These are phyloP conservation scores for Kazachstania africana DNA, from an alignment of 805 yeast genomes.

Conservation along the genomic window DNA sequence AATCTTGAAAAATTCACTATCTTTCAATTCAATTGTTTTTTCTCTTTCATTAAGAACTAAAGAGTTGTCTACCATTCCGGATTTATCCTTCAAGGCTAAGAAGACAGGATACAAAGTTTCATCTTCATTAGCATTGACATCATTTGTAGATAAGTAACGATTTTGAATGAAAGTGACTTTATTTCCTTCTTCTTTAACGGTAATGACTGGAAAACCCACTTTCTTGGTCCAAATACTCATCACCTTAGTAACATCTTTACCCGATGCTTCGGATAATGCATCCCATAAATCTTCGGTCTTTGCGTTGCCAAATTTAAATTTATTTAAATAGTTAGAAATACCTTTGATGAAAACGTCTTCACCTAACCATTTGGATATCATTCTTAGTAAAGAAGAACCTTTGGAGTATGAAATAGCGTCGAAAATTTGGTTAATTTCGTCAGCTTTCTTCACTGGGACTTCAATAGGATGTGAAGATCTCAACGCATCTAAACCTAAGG, in stretches of 20 bases:
- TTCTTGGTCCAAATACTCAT: slow-evolving; percentile 77
- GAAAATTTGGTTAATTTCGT: slow-evolving; percentile 73
- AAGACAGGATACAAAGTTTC: slow-evolving; percentile 58
- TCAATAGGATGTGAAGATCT: slow-evolving; percentile 81
- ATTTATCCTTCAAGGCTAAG: slow-evolving; percentile 46
- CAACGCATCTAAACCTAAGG: slow-evolving; percentile 63
- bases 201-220: slow-evolving; percentile 65
- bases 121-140: slow-evolving; percentile 67
- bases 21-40: slow-evolving; percentile 33
- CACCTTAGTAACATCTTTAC: slow-evolving; percentile 57
- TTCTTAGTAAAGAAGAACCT: slow-evolving; percentile 69
- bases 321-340: slow-evolving; percentile 64
- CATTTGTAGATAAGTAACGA: slow-evolving; percentile 68
- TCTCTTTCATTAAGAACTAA: slow-evolving; percentile 42
- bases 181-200: slow-evolving; percentile 46
- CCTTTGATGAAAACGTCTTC: slow-evolving; percentile 69
- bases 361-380: slow-evolving; percentile 73
- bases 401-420: slow-evolving; percentile 76
- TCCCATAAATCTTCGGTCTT: slow-evolving; percentile 69
- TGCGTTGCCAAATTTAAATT: slow-evolving; percentile 70
- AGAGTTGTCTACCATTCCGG: slow-evolving; percentile 52
- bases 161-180: slow-evolving; percentile 51
- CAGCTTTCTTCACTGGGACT: slow-evolving; percentile 68
- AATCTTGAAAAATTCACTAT: slow-evolving; percentile 47
- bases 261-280: slow-evolving; percentile 56